Evolutionary conservation across 495 filamentous ascomycete species (phyloP).

Genomic region (Aspergillus mulundensis): DNA sequence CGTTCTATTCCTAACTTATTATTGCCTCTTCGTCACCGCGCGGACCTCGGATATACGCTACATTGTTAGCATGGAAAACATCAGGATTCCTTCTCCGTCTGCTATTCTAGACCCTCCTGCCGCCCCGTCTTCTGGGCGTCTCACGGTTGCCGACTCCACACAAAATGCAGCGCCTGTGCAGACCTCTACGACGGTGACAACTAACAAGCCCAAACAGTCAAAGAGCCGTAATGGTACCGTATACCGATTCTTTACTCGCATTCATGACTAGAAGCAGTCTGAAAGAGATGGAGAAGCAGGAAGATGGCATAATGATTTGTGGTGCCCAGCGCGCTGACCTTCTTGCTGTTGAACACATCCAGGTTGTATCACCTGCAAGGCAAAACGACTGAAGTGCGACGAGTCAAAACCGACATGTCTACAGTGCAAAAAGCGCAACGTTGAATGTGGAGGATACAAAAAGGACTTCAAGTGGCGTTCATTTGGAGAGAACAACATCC

Average conservation of each 20-base stretch:
- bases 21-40: not conserved
- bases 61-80: constrained; percentile 51
- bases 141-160: constrained; percentile 31
- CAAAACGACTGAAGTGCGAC: constrained; percentile 78
- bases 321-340: constrained; percentile 33
- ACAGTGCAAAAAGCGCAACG: constrained; percentile 67
- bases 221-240: constrained; percentile 79
- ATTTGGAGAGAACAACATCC: constrained; percentile 64
- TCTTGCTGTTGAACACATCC: constrained; percentile 20
- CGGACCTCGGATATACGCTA: constrained; percentile 5
- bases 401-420: constrained; percentile 72
- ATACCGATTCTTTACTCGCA: constrained; percentile 14
- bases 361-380: constrained; percentile 81
- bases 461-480: constrained; percentile 83
- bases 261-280: not conserved
- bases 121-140: constrained; percentile 21
- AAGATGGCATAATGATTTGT: constrained; percentile 4
- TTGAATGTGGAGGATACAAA: constrained; percentile 73
- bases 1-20: not conserved
- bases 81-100: constrained; percentile 62
- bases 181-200: constrained; percentile 17
- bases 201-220: constrained; percentile 67
- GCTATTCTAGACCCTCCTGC: constrained; percentile 49
- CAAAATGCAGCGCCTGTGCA: constrained; percentile 30
- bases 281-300: not conserved